Evolutionary conservation across 148 eudicot genomes (phyloP), one percentile per base, ranked within the genome.

Genomic region (Amaranthus cruentus): DNA sequence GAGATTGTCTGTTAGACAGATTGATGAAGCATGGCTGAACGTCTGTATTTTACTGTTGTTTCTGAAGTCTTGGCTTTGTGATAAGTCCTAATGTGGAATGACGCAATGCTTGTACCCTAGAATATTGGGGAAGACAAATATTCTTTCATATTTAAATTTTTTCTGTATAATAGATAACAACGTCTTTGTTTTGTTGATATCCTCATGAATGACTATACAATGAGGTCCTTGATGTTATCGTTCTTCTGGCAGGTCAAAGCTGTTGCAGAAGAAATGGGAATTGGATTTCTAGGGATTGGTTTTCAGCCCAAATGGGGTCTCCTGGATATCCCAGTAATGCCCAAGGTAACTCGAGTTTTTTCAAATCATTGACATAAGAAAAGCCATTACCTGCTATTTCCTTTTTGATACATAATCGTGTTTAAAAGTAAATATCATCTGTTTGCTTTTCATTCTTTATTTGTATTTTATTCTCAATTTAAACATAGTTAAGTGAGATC

Each of bases 241-340:
- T 49, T 18, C 60, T 52, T 68, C 71, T 58, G 71, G 47, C 86
- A 96, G 99, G 99, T 92, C 62, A 96, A 96, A 84, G 97, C 99
- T 76, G 97, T 96, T 83, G 84, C 97, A 28, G 95, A 96, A 83
- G 99, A 96, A 87, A 92, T 92, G 97, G 97, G 97, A 64, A 90
- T 92, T 73, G 97, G 99, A 66, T 96, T 96, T 80, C 71, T 96
- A 75, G 99, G 99, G 57, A 87, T 87, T 74, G 99, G 99, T 53
- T 92, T 96, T 75, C 99, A 90, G 81, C 99, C 99, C 44, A 96
- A 90, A 75, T 90, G 97, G 99, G 77, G 78, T 72, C 66, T 84
- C 18, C 80, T 87, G 81, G 97, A 96, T 75, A 90, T 96, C 73
- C 99, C 97, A 58, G 77, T 90, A 63, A 96, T 96, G 99, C 99